phyloP scores from a whole-genome alignment of 495 filamentous ascomycete genomes.

The Lepidopterella palustris region DNA sequence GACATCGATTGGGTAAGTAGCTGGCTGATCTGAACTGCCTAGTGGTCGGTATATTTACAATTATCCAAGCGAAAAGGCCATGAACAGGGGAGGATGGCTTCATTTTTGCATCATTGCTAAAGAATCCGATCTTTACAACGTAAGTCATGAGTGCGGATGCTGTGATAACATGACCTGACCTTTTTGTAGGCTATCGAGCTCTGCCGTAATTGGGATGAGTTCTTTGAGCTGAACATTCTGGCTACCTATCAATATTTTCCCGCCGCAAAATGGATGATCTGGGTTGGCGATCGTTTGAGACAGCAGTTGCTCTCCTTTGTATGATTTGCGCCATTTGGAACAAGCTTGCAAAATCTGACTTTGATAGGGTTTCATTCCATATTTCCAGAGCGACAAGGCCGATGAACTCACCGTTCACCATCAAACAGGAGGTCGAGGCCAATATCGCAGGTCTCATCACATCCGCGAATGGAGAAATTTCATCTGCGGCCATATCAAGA shows the following conservation, averaged over 20 bases:
- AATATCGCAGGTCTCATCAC: constrained; percentile 32
- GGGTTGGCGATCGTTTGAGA: constrained; percentile 34
- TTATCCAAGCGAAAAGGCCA: constrained; percentile 47
- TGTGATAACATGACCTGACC: background rate
- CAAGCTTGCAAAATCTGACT: background rate
- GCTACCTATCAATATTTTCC: constrained; percentile 47
- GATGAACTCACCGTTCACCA: constrained; percentile 1
- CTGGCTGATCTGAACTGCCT: too few species aligned
- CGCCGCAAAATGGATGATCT: constrained; percentile 39
- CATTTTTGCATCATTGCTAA: constrained; percentile 51
- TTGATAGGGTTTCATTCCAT: constrained; percentile 13
- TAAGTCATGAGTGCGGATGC: background rate
- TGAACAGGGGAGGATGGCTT: constrained; percentile 48
- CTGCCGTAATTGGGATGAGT: constrained; percentile 51
- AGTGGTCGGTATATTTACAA: constrained; percentile 48
- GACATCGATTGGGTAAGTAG: too few species aligned
- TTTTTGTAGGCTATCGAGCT: constrained; percentile 38
- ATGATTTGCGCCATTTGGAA: background rate
- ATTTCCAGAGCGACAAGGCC: constrained; percentile 7
- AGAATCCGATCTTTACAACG: constrained; percentile 37
- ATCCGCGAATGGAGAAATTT: constrained; percentile 44
- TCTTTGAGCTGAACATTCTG: constrained; percentile 45
- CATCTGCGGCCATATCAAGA: constrained; percentile 46
- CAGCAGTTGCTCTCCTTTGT: constrained; percentile 41
- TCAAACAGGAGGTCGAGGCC: constrained; percentile 2